Percentiles rank a stretch among this genome's conserved stretches.
These are phyloP conservation scores for Argentina anserina DNA, from an alignment of 306 rosid genomes.

Conservation along the genomic window DNA sequence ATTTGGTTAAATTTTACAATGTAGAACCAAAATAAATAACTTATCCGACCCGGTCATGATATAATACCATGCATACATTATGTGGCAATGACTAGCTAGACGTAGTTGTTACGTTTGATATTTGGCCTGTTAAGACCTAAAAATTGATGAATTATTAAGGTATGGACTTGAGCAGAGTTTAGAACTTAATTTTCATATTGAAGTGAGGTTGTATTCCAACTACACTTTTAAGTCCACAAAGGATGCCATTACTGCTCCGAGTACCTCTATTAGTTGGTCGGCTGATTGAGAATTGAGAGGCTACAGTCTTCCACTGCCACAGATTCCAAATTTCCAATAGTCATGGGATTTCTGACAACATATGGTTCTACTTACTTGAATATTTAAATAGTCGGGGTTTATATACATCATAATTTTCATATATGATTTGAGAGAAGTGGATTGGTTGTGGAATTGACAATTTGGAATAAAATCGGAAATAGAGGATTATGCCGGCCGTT, in stretches of 20 bases:
- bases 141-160: too few relatives aligned
- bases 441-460: not conserved
- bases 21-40: too few relatives aligned
- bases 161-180: not conserved
- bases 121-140: too few relatives aligned
- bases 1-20: too few relatives aligned
- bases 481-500: not conserved
- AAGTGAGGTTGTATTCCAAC: too few relatives aligned
- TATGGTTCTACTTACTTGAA: not conserved
- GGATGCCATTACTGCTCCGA: not conserved
- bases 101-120: too few relatives aligned
- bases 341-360: not conserved
- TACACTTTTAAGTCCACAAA: not conserved
- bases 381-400: not conserved
- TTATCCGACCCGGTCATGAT: too few relatives aligned
- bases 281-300: not conserved
- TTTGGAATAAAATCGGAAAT: not conserved
- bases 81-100: too few relatives aligned
- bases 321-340: not conserved
- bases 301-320: not conserved
- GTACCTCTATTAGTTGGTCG: not conserved
- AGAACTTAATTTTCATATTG: not conserved
- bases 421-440: not conserved
- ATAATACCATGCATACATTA: too few relatives aligned
- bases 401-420: not conserved